Evolutionary conservation across 2,329 filamentous ascomycete genomes (phyloP).

Genomic region (Xylariales sp.): DNA sequence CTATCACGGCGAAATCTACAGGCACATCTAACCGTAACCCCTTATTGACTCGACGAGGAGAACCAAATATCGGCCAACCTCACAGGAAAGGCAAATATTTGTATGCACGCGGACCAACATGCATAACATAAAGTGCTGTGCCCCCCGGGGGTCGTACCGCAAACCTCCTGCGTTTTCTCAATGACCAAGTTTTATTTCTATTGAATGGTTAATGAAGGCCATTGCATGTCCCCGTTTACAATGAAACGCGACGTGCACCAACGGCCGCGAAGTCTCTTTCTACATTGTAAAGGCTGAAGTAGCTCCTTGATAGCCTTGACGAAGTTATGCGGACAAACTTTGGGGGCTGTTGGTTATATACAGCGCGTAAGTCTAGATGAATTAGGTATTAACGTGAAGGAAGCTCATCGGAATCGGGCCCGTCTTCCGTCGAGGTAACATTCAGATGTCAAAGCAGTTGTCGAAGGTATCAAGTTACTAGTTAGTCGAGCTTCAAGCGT

Average conservation of each 20-base stretch:
- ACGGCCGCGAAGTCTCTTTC: not conserved
- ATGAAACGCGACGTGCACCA: not conserved
- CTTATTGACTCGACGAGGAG: not conserved
- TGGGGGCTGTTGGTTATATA: not conserved
- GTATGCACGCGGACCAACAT: constrained; percentile 10
- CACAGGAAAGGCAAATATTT: not conserved
- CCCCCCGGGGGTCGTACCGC: not conserved
- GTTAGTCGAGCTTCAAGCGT: no score
- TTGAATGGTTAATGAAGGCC: not conserved
- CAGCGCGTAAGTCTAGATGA: no score
- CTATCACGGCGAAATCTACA: no score
- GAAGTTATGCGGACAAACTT: not conserved
- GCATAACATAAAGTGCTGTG: constrained; percentile 1
- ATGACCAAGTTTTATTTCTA: not conserved
- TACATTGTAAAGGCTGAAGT: no score
- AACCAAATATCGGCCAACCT: not conserved
- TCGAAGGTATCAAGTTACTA: no score
- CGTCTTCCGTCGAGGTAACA: no score
- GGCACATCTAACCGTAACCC: not conserved
- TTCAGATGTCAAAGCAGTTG: no score
- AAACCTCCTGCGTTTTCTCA: not conserved
- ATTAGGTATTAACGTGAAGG: not conserved
- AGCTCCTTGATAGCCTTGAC: not conserved
- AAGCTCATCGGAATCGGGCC: not conserved
- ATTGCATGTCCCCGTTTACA: not conserved